Conservation (phyloP, 257 asterid species). For the Solanum ossicruentum region DNA sequence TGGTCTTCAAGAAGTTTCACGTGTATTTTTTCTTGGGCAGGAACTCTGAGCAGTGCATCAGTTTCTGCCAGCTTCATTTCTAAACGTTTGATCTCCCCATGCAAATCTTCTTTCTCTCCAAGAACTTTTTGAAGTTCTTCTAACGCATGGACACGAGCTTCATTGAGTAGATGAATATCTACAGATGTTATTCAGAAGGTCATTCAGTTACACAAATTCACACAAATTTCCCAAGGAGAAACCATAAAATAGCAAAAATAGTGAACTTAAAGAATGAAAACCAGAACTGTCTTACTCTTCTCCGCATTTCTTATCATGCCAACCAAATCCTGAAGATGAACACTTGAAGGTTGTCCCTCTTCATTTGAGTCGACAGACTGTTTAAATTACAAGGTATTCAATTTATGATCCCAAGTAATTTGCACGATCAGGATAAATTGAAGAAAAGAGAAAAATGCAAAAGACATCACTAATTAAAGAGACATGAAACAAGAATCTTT, state of each 20-base stretch:
- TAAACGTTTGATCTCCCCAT: constrained; percentile 61
- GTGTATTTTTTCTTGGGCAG: constrained; percentile 69
- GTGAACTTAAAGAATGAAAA: background rate
- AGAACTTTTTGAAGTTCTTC: constrained; percentile 60
- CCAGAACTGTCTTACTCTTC: constrained; percentile 38
- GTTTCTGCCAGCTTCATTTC: constrained; percentile 84
- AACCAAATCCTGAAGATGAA: constrained; percentile 52
- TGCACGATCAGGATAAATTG: background rate
- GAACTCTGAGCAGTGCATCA: constrained; percentile 69
- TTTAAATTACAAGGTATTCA: constrained; percentile 19
- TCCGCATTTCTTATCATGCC: constrained; percentile 88
- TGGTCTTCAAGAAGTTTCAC: constrained; percentile 65
- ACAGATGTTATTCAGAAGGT: constrained; percentile 7
- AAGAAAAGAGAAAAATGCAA: background rate
- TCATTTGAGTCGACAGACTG: constrained; percentile 49
- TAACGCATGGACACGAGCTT: constrained; percentile 66
- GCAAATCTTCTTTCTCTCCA: constrained; percentile 69
- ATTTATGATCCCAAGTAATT: constrained; percentile 9
- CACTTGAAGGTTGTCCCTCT: constrained; percentile 32
- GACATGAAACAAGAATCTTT: background rate
- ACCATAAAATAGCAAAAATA: background rate
- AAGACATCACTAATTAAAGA: background rate
- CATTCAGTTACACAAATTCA: background rate
- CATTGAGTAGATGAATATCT: constrained; percentile 82
- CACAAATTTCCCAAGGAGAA: background rate